Evolutionary conservation across 1,284 basidiomycete species (phyloP).

Genomic region (Sphaerobolus stellatus): DNA sequence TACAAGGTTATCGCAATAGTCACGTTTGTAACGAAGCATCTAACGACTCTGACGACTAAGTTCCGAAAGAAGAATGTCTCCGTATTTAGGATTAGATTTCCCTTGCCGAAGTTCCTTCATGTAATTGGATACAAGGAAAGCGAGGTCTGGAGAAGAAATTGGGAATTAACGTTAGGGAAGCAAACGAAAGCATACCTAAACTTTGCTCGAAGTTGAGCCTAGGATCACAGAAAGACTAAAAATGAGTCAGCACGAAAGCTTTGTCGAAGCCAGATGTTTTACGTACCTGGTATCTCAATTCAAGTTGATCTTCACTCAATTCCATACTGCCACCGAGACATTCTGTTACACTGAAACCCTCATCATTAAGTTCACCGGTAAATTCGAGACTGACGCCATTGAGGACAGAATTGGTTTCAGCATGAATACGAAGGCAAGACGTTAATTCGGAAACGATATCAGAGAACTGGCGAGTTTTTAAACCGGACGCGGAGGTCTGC

Average conservation of each 20-base stretch:
- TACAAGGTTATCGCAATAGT: neutral
- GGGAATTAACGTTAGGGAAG: neutral
- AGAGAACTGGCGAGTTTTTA: conserved; percentile 89
- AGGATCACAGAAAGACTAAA: conserved; percentile 83
- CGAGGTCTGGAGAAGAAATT: conserved; percentile 53
- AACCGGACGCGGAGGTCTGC: conserved; percentile 65
- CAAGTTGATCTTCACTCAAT: conserved; percentile 69
- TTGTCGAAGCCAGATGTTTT: neutral
- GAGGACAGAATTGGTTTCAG: conserved; percentile 66
- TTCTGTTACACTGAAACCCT: conserved; percentile 90
- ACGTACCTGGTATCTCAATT: conserved; percentile 68
- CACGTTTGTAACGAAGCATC: neutral
- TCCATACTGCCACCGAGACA: conserved; percentile 84
- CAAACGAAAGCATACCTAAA: conserved; percentile 53
- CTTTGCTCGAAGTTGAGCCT: conserved; percentile 82
- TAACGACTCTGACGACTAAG: conserved; percentile 6
- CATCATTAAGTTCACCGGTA: conserved; percentile 91
- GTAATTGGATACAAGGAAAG: conserved; percentile 76
- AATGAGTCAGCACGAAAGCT: too few species aligned
- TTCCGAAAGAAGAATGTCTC: conserved; percentile 16
- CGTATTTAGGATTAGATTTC: conserved; percentile 7
- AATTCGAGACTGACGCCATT: conserved; percentile 98
- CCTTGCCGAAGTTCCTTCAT: conserved; percentile 63
- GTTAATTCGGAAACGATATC: conserved; percentile 91
- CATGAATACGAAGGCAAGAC: conserved; percentile 79